Evolutionary conservation across 805 yeast genomes (phyloP), one percentile per base, ranked within the genome.

Genomic region (Wickerhamomyces canadensis): DNA sequence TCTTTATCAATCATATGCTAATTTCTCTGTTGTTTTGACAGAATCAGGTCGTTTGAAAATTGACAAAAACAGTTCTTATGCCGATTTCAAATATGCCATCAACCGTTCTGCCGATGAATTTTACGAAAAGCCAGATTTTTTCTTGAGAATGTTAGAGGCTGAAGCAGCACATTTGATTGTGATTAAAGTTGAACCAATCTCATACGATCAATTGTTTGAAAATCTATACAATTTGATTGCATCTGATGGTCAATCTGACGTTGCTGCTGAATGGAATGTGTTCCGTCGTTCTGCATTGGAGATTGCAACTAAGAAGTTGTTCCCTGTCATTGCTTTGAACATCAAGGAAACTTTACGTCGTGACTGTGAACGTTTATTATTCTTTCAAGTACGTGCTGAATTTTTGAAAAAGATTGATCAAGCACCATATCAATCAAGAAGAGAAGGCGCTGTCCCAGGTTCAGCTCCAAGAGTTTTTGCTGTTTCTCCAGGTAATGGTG

Each of bases 91-190:
- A 56, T 93, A 93, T 61, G 94, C 96, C 17, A 72, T 78, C 39
- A 84, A 87, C 60, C 74, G 93, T 55, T 70, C 84, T 2, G 80
- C 89, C 13, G 72, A 73, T n/a, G 87, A 87, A 40, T 76, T 93
- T 52, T 71, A 76, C 6, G 67, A 67, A 27, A 70, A 76, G 38
- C 98, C 98, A 2, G 95, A 87, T 49, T 64, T 83, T 28, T 86
- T 84, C 49, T 67, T 93, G 52, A 75, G 94, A 52, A 93, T 93
- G 95, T 62, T 89, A 34, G 89, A 84, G 53, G 98, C 98, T 3
- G 98, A 93, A 57, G 60, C 78, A 6, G 70, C 76, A 45, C 94
- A 95, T 23, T 72, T 84, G 40, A 71, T 85, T 32, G 75, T 70
- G 34, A 71, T 88, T 17, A 74, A 81, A 30, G 72, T 89, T 26